A percentile compares a stretch with the other conserved stretches of the same genome.
Evolutionary conservation across 352 stramenopile species (phyloP).

Genomic region (Pseudoperonospora humuli): DNA sequence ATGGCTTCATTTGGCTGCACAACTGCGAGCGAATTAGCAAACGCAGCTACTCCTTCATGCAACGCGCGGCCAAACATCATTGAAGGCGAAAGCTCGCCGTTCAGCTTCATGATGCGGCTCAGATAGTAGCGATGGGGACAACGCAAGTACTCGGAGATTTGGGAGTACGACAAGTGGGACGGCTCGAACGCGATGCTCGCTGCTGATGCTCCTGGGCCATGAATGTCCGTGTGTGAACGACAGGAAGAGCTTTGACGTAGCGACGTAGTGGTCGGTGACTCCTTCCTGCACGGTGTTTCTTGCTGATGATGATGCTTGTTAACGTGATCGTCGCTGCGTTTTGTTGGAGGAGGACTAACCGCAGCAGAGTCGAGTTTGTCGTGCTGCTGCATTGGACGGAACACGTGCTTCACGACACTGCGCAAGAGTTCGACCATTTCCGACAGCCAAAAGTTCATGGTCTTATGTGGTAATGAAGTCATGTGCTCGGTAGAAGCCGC

Average conservation of each 20-base stretch:
- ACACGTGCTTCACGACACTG: conserved; percentile 25
- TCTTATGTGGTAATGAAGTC: neutral
- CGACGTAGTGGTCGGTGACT: neutral
- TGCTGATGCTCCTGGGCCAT: neutral
- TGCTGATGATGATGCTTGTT: neutral
- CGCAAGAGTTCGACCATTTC: conserved; percentile 11
- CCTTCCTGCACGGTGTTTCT: neutral
- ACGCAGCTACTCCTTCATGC: conserved; percentile 60
- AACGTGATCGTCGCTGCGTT: neutral
- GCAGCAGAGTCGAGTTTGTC: neutral
- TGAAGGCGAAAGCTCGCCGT: conserved; percentile 33
- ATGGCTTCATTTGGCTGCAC: conserved; percentile 1
- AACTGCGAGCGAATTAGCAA: conserved; percentile 25
- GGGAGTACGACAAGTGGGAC: conserved; percentile 68
- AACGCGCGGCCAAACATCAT: conserved; percentile 74
- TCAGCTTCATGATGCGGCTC: conserved; percentile 50
- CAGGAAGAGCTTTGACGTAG: neutral
- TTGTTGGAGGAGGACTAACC: neutral
- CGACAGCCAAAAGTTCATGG: conserved; percentile 8
- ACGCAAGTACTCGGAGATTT: conserved; percentile 72
- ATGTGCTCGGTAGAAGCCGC: neutral
- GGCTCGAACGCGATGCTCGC: conserved; percentile 31
- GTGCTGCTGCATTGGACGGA: conserved; percentile 25
- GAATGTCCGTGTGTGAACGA: neutral
- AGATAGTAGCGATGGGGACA: conserved; percentile 80